Evolutionary conservation across 2,329 filamentous ascomycete genomes (phyloP), one percentile per base, ranked within the genome.

Genomic region (Clonostachys chloroleuca): DNA sequence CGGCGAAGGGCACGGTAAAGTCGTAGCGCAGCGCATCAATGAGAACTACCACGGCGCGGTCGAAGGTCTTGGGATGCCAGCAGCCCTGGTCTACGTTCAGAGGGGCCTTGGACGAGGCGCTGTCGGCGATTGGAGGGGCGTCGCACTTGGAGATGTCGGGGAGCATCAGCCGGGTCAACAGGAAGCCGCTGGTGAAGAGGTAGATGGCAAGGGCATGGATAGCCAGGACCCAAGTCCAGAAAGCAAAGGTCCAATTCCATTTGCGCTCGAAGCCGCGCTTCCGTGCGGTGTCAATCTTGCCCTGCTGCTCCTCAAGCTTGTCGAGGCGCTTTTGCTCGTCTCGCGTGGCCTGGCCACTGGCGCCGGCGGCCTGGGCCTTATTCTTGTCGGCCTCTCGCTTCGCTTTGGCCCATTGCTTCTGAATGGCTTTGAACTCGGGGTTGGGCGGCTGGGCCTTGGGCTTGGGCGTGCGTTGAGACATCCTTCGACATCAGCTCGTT

Each of bases 11-110:
- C 12, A 97, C 82, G 0, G 92, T 95, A 58, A 99, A 99, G 66
- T 99, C 94, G 68, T 99, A 99, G 50, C 94, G 86, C 49, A 99
- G 77, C 46, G 94, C 94, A 66, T 99, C 94, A 49, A 99, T 87
- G 44, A 99, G 73, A 47, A 99, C 80, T 20, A 99, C 80, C 42
- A 99, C 84, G 12, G 92, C 92, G 63, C 92, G 94, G 52, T 95
- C 82, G 62, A 97, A 99, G 3, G 84, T 89, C 70, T 90, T 95
- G 34, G 91, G 89, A 64, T 97, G 91, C 94, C 94, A 99, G 76
- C 94, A 99, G 54, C 94, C 94, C 48, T 77, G 74, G 18, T 80
- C 69, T 3, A 72, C 65, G 14, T 69, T 75, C 40, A 69, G 56
- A 13, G 66, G 58, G 46, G 74, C 63, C 46, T 57, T 53, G 9